Evolutionary conservation across 164 flowering plant genomes (phyloP), one percentile per base, ranked within the genome.

Genomic region (Magnolia kwangsiensis): DNA sequence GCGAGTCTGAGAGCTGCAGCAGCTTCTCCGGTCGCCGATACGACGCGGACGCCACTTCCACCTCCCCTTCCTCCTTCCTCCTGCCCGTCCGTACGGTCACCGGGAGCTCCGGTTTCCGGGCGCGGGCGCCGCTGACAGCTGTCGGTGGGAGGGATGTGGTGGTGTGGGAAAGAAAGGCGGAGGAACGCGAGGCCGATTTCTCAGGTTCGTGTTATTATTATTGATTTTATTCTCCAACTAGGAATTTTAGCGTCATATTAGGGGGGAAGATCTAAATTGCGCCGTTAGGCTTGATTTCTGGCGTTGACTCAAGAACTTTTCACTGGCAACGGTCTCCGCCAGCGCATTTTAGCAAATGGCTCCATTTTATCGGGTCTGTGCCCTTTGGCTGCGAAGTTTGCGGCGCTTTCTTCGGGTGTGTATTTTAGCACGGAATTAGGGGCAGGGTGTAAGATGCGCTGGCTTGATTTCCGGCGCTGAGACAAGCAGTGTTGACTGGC

Each of bases 1-100:
- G 94, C 76, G 94, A 89, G 77, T 88, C 89, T 37, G 94, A 90
- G 83, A 88, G 89, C 66, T 84, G 82, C 10, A 82, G 84, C 67
- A 75, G 87, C 50, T 85, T 80, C 65, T 81, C 87, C 45, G 80
- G 83, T 31, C 77, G 78, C 27, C 80, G 81, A 1, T 78, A 73
- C 63, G 84, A 65, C 71, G 75, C 16, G 4, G 81, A 73, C 0
- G 87, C 78, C 0, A 82, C 83, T 75, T 84, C 87, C 16, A 79
- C 73, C 65, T 84, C 88, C 50, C 20, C 83, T 4, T 78, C 88
- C 13, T 83, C 89, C 19, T 76, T 87, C 11, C 74, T 76, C 14
- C 73, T 75, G 13, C 72, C 63, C 67, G 23, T 19, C 21, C 23
- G 67, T 18, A 19, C 4, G 19, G 67, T 7, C 21, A 19, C 67